These are phyloP conservation scores for Purpureocillium lavendulum DNA, from an alignment of 2,329 filamentous ascomycete genomes.

Conservation along the genomic window DNA sequence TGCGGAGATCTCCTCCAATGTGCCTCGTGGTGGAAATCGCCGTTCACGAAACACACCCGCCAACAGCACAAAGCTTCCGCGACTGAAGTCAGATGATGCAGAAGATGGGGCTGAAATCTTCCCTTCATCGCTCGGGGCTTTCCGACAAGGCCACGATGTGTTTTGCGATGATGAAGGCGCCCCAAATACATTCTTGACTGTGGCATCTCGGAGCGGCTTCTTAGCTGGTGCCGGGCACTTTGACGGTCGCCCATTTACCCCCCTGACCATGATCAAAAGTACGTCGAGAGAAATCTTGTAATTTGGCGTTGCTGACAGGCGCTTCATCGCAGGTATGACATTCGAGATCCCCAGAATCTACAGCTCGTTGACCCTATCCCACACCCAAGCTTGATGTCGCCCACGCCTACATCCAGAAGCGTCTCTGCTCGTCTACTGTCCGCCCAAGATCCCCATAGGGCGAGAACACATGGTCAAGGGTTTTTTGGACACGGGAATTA, in stretches of 20 bases:
- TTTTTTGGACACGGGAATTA: slow-evolving; percentile 6
- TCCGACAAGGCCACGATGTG: slow-evolving; percentile 17
- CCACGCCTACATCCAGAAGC: slow-evolving; percentile 21
- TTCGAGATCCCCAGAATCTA: slow-evolving; percentile 22
- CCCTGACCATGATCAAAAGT: slow-evolving; percentile 18
- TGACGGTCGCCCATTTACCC: slow-evolving; percentile 12
- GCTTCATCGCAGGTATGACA: slow-evolving; percentile 17
- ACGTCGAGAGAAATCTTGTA: background rate
- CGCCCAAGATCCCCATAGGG: slow-evolving; percentile 13
- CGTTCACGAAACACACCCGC: slow-evolving; percentile 12
- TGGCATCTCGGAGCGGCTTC: background rate
- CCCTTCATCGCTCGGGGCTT: slow-evolving; percentile 9
- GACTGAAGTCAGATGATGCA: slow-evolving; percentile 9
- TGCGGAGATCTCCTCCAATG: slow-evolving; percentile 24
- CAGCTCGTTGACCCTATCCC: slow-evolving; percentile 27
- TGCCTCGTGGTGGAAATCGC: slow-evolving; percentile 18
- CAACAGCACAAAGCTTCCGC: slow-evolving; percentile 10
- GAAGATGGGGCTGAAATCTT: slow-evolving; percentile 8
- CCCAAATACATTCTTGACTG: slow-evolving; percentile 12
- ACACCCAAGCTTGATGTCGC: slow-evolving; percentile 29
- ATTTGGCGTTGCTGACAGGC: no score
- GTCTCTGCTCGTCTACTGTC: slow-evolving; percentile 15
- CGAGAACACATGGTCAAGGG: slow-evolving; percentile 9
- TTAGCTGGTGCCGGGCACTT: slow-evolving; percentile 16
- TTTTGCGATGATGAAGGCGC: slow-evolving; percentile 19